These are phyloP conservation scores for Acorus calamus DNA, from an alignment of 106 monocot genomes.

Conservation along the genomic window DNA sequence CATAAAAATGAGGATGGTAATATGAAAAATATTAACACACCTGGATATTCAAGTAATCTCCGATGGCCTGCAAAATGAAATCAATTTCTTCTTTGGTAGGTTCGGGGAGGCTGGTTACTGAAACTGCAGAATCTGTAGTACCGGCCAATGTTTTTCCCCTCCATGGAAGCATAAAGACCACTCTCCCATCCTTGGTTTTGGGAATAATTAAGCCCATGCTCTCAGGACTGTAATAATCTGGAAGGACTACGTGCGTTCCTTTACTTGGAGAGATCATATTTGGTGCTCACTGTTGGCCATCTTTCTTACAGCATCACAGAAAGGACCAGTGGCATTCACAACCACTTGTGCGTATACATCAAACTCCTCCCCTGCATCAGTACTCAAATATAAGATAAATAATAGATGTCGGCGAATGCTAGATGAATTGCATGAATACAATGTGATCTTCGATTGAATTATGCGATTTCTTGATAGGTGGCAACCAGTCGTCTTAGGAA, in stretches of 20 bases:
- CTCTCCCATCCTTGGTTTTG: constrained; percentile 96
- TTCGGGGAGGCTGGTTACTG: constrained; percentile 85
- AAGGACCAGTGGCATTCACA: constrained; percentile 94
- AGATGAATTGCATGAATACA: no score
- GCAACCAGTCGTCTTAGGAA: no score
- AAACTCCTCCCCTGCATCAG: constrained; percentile 65
- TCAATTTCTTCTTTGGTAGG: constrained; percentile 98
- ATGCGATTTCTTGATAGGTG: no score
- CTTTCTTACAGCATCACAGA: constrained; percentile 81
- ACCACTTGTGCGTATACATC: constrained; percentile 78
- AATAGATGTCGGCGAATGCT: no score
- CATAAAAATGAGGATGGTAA: no score
- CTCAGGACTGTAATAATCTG: constrained; percentile 97
- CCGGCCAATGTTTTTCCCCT: constrained; percentile 91
- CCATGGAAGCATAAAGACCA: constrained; percentile 97
- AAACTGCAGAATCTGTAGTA: constrained; percentile 85
- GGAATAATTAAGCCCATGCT: constrained; percentile 99
- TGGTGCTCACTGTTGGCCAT: constrained; percentile 69
- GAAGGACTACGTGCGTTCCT: constrained; percentile 96
- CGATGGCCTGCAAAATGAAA: constrained; percentile 89
- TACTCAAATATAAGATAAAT: no score
- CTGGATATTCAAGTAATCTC: constrained; percentile 90
- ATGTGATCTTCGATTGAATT: no score
- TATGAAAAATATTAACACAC: constrained; percentile 16
- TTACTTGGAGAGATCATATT: constrained; percentile 87